Evolutionary conservation across 495 filamentous ascomycete genomes (phyloP).

Genomic region (Lasiosphaeria hispida): DNA sequence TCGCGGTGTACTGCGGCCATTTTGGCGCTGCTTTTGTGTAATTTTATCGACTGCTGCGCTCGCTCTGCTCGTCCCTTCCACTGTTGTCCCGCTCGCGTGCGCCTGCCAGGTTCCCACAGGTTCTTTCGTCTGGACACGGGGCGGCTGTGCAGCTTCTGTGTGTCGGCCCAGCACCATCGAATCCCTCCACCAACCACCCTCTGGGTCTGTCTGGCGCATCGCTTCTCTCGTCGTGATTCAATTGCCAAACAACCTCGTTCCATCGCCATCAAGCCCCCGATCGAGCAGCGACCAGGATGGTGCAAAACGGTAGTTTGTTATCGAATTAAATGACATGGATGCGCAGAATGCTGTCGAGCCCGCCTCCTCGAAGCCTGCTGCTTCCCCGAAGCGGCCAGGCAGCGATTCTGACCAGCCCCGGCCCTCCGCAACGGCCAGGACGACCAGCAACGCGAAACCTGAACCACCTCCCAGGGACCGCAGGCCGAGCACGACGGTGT

Average conservation of each 20-base stretch:
- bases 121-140: conserved; percentile 22
- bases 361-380: conserved; percentile 53
- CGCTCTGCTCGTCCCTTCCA: conserved; percentile 7
- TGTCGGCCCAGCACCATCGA: conserved; percentile 14
- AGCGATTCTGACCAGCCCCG: conserved; percentile 40
- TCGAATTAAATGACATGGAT: conserved; percentile 58
- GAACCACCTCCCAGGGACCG: conserved; percentile 27
- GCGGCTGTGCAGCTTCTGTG: conserved; percentile 24
- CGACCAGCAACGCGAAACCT: conserved; percentile 22
- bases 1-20: conserved; percentile 2
- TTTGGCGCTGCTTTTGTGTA: conserved; percentile 7
- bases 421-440: conserved; percentile 38
- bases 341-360: conserved; percentile 59
- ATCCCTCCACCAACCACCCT: conserved; percentile 9
- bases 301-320: conserved; percentile 46
- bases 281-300: conserved; percentile 51
- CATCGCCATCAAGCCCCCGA: conserved; percentile 22
- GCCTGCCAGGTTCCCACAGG: conserved; percentile 9
- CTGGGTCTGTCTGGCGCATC: conserved; percentile 26
- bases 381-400: conserved; percentile 47
- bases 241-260: conserved; percentile 22
- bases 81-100: conserved; percentile 4
- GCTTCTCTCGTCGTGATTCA: conserved; percentile 21
- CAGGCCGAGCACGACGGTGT: conserved; percentile 18
- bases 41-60: conserved; percentile 16